Percentiles rank a stretch among this genome's conserved stretches.
Conservation (phyloP, 2,329 filamentous ascomycete genomes). For the Huntiella savannae region DNA sequence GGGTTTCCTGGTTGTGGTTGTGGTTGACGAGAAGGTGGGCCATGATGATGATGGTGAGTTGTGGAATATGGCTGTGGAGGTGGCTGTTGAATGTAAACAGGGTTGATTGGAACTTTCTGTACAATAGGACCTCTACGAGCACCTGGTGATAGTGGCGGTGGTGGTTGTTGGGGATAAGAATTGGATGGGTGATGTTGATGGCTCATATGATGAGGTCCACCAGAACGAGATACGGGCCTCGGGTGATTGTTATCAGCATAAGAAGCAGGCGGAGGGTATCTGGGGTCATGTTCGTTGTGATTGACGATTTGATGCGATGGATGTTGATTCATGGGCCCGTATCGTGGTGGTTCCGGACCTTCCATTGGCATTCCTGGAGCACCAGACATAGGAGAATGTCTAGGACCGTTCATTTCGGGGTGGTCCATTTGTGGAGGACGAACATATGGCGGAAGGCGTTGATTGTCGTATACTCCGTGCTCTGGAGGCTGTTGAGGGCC, state of each 20-base stretch:
- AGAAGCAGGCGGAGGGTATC: conserved; percentile 15
- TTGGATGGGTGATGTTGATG: too few species aligned
- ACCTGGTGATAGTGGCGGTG: neutral
- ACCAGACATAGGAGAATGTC: too few species aligned
- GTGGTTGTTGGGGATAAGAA: neutral
- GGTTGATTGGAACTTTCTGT: neutral
- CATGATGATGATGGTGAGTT: too few species aligned
- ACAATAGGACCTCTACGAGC: too few species aligned
- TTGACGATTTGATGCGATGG: neutral
- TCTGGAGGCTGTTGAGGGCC: too few species aligned
- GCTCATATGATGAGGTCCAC: too few species aligned
- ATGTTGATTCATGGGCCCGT: conserved; percentile 7
- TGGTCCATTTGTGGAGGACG: too few species aligned
- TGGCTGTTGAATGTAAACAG: neutral
- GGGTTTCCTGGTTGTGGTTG: too few species aligned
- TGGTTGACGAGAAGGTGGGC: too few species aligned
- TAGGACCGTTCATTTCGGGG: too few species aligned
- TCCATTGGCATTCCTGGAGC: neutral
- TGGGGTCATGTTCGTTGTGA: neutral
- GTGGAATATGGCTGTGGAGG: neutral
- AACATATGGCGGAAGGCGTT: too few species aligned
- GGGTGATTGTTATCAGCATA: conserved; percentile 17
- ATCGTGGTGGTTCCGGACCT: neutral
- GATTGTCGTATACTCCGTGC: too few species aligned
- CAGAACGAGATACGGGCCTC: neutral